A percentile compares a stretch with the other conserved stretches of the same genome.
Conservation (phyloP, 306 rosid genomes). For the Prunus mume region DNA sequence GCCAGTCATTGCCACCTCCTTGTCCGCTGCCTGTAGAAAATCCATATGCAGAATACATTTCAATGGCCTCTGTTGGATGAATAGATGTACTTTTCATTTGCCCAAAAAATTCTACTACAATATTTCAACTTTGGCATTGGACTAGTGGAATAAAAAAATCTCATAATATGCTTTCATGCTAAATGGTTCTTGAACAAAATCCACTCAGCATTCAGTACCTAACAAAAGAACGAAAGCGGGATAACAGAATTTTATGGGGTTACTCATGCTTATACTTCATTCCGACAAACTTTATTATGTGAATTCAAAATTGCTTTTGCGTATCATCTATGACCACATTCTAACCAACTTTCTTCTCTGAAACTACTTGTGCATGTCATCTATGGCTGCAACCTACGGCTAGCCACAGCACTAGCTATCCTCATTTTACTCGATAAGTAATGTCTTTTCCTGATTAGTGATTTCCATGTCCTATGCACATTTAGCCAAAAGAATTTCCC, state of each 20-base stretch:
- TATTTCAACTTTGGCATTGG: not conserved
- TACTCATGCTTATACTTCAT: not conserved
- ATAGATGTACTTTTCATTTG: not conserved
- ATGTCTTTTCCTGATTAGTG: not conserved
- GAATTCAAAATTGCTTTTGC: not conserved
- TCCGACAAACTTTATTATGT: not conserved
- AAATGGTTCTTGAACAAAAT: not conserved
- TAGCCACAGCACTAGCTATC: not conserved
- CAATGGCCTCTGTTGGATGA: not conserved
- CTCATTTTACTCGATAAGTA: not conserved
- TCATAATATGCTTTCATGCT: not conserved
- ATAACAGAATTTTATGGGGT: not conserved
- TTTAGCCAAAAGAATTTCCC: not conserved
- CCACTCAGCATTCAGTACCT: not conserved
- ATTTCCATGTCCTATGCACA: not conserved
- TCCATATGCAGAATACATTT: not conserved
- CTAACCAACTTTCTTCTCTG: not conserved
- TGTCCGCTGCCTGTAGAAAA: conserved; percentile 73
- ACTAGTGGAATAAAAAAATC: not conserved
- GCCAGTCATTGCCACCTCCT: conserved; percentile 56
- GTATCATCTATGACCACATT: not conserved
- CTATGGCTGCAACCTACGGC: not conserved
- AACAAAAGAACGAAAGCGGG: not conserved
- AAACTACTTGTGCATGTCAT: not conserved
- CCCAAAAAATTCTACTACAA: not conserved